These are phyloP conservation scores for Phialophora macrospora DNA, from an alignment of 2,329 filamentous ascomycete species.

Conservation along the genomic window DNA sequence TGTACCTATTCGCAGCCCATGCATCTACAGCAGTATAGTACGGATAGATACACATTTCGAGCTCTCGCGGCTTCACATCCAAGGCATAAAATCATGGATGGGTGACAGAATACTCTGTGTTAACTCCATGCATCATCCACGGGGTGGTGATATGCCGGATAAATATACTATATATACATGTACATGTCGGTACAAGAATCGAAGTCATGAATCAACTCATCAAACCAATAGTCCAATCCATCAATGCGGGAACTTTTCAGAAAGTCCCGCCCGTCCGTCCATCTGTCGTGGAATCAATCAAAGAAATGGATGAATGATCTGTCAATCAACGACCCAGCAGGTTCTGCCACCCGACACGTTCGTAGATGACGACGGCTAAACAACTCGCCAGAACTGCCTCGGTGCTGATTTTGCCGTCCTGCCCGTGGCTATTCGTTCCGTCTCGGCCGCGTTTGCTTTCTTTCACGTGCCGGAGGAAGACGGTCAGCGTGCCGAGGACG, in stretches of 20 bases:
- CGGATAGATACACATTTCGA: too few species aligned
- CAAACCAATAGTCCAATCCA: neutral
- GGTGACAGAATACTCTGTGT: too few species aligned
- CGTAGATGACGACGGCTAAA: slow-evolving; percentile 27
- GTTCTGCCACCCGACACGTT: slow-evolving; percentile 29
- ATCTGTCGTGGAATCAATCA: neutral
- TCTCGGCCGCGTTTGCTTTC: neutral
- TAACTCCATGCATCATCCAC: too few species aligned
- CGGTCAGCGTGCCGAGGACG: slow-evolving; percentile 22
- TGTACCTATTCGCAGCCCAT: too few species aligned
- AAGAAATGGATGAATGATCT: neutral
- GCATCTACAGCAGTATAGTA: too few species aligned
- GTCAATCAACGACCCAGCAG: slow-evolving; percentile 22
- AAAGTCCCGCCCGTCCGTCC: neutral
- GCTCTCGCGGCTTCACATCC: too few species aligned
- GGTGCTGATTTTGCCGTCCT: slow-evolving; percentile 7
- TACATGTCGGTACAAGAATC: neutral
- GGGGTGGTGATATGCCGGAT: too few species aligned
- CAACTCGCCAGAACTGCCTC: slow-evolving; percentile 26
- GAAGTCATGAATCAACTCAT: neutral
- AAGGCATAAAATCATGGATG: too few species aligned
- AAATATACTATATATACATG: neutral
- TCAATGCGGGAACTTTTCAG: neutral
- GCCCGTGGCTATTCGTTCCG: neutral
- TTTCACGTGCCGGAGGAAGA: slow-evolving; percentile 16